A percentile compares a stretch with the other conserved stretches of the same genome.
Conservation (phyloP, 257 asterid genomes). For the Ligustrum vulgare region DNA sequence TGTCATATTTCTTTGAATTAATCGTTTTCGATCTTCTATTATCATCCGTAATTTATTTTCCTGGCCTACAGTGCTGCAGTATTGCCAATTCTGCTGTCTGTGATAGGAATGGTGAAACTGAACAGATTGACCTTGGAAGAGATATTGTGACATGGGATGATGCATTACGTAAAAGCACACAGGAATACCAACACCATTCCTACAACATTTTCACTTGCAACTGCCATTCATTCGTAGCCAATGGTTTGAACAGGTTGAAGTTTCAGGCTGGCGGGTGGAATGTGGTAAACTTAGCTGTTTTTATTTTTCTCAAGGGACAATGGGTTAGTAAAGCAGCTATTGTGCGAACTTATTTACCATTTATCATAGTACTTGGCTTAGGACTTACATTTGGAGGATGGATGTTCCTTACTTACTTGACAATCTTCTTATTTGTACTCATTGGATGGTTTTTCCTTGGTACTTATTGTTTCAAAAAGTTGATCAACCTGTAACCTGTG, state of each 20-base stretch:
- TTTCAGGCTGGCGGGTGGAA: slow-evolving; percentile 82
- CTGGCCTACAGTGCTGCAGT: slow-evolving; percentile 52
- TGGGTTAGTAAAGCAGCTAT: slow-evolving; percentile 66
- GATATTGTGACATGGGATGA: slow-evolving; percentile 67
- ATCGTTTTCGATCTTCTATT: background rate
- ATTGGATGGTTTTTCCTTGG: slow-evolving; percentile 86
- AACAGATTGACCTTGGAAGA: slow-evolving; percentile 30
- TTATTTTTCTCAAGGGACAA: slow-evolving; percentile 62
- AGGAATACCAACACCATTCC: slow-evolving; percentile 83
- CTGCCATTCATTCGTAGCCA: slow-evolving; percentile 94
- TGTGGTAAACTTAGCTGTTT: slow-evolving; percentile 76
- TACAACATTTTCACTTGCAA: slow-evolving; percentile 92
- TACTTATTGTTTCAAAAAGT: slow-evolving; percentile 64
- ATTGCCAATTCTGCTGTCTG: slow-evolving; percentile 37
- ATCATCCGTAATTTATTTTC: background rate
- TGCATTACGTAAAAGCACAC: slow-evolving; percentile 68
- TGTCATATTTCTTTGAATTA: background rate
- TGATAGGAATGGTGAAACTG: slow-evolving; percentile 34
- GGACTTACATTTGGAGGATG: slow-evolving; percentile 73
- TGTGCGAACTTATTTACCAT: slow-evolving; percentile 60
- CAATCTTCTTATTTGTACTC: slow-evolving; percentile 51
- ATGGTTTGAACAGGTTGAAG: slow-evolving; percentile 78
- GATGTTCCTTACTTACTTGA: slow-evolving; percentile 52
- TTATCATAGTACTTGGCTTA: slow-evolving; percentile 46
- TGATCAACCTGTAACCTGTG: slow-evolving; percentile 57